Conservation (phyloP, 1,139 yeast genomes). For the Zygosaccharomyces sapae region DNA sequence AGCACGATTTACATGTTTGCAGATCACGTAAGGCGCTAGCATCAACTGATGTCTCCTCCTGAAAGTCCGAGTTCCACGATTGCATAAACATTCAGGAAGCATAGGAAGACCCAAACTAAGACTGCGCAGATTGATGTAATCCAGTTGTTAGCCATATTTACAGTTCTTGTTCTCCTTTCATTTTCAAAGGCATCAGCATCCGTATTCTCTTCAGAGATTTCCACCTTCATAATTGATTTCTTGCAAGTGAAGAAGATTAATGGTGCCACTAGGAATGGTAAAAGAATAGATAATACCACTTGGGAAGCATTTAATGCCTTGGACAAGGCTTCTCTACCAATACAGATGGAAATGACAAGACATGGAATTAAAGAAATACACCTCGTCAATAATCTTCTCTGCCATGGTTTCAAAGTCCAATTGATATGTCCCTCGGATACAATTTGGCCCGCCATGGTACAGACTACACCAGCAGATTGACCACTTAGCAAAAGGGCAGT, state of each 20-base stretch:
- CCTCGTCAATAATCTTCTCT: constrained; percentile 67
- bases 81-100: constrained; percentile 64
- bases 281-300: constrained; percentile 64
- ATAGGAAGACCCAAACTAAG: constrained; percentile 60
- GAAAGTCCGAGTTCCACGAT: constrained; percentile 46
- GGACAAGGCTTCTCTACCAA: constrained; percentile 63
- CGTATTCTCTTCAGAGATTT: constrained; percentile 32
- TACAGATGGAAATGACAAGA: constrained; percentile 47
- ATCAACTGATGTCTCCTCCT: constrained; percentile 26
- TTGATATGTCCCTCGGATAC: constrained; percentile 78
- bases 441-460: constrained; percentile 84
- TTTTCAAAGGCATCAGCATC: constrained; percentile 15
- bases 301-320: constrained; percentile 70
- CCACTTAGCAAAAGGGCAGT: constrained; percentile 72
- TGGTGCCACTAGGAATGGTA: constrained; percentile 76
- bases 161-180: constrained; percentile 31
- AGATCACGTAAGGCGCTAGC: background rate
- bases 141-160: constrained; percentile 62
- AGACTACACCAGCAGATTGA: constrained; percentile 79
- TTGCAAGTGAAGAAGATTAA: constrained; percentile 68
- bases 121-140: constrained; percentile 45
- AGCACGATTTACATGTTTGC: background rate
- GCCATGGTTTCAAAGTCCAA: constrained; percentile 76
- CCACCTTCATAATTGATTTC: constrained; percentile 57
- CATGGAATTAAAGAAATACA: constrained; percentile 71